Evolutionary conservation across 805 yeast genomes (phyloP), one percentile per base, ranked within the genome.

Genomic region (Saccharomyces mikatae): DNA sequence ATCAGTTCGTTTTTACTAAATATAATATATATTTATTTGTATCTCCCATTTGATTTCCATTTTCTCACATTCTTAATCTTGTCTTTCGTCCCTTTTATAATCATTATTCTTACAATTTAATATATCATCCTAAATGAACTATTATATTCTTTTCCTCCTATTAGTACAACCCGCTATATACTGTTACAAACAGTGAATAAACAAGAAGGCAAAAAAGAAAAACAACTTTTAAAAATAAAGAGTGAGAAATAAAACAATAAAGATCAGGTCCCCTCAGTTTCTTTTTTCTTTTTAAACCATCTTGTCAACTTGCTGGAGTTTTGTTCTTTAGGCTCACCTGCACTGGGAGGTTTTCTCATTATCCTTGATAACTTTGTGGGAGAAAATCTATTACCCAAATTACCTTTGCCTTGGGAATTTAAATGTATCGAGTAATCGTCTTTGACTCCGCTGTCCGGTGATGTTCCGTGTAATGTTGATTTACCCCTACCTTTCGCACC

Each of bases 261-360:
- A 10, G 22, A 6, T 36, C 24, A 36, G 17, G 44, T 9, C 21
- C 24, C 24, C 24, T 17, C 14, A 8, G n/a, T 13, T 11, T 32
- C 41, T 31, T 50, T 28, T 2, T 41, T 53, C 41, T 47, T 53
- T 17, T 50, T 53, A n/a, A 53, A 53, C 56, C 56, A 53, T 22
- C 53, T 46, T 6, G 48, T 22, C 22, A 53, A 26, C 36, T 47
- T 53, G 29, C 51, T 41, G 4, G 53, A 30, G 17, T 2, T 36
- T 17, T 36, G 44, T 36, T 36, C 44, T 36, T 36, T 36, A 17
- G 44, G 44, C 4, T 6, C 24, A 36, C 17, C 24, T 36, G 13
- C 24, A 17, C 17, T 36, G 8, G 44, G 44, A 36, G 44, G 5
- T 36, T 17, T 36, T 11, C 44, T 36, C 44, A 36, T 36, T 17